Base-by-base conservation (phyloP, 129 eudicot species). In the Flaveria robusta region DNA sequence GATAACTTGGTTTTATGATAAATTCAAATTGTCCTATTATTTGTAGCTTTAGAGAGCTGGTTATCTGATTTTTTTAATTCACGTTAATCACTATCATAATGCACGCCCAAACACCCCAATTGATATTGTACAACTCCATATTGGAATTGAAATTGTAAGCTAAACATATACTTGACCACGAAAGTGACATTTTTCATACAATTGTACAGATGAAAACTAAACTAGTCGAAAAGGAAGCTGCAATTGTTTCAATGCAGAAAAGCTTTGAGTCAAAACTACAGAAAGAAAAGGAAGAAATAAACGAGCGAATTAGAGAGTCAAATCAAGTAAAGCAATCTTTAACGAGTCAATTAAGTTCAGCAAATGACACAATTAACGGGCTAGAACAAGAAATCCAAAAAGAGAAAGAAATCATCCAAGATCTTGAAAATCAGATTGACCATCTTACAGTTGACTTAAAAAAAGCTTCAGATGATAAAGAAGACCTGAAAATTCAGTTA, bases 211-310 rank as follows among this genome's bases (percentile, higher is more conserved):
- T 94, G 79, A 78, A 76, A 80, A 49, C 15, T 13, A 76, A 84
- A 72, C 81, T 94, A 76, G 79, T 83, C 75, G 90, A 86, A 67
- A 94, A 89, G 80, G 92, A 87, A 74, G 89, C 88, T 73, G 81
- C 86, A 13, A 74, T 91, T 45, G 58, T 83, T 74, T 86, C 96
- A n/a, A 73, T 91, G 83, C 75, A 85, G 83, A 85, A 87, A 74
- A 84, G 77, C 70, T 87, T 80, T 23, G 89, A 85, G 81, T 77
- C 76, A 1, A 88, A 87, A 22, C 74, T 94, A 71, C 73, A 66
- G 67, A 85, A 77, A 26, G 91, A 85, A 81, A 83, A 82, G 66
- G 91, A 89, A 84, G 85, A 77, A 72, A 83, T 71, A 59, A 81
- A 66, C 34, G 77, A 82, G 81, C 87, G 81, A 68, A 74, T 84